Base-by-base conservation (phyloP, 345 rosid genomes). In the Corymbia maculata region DNA sequence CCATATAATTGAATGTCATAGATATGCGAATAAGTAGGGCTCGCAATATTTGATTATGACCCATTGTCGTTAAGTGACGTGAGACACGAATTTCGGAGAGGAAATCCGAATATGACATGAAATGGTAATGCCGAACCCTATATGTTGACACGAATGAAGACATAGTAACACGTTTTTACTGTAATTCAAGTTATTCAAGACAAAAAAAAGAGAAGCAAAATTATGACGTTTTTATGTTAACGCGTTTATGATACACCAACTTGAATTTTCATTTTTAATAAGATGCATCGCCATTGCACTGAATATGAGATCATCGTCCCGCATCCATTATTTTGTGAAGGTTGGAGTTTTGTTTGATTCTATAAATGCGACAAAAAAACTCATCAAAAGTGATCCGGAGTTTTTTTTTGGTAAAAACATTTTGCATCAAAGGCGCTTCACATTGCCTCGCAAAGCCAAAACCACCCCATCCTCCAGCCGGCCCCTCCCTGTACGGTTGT, bases 51-150 rank as follows among this genome's bases (percentile, higher is more conserved):
- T 32, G 2, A 13, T 32, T 30, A 32, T 44, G 17, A 66, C 79
- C 24, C 47, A 5, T 17, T 17, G 4, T 17, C 5, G 9, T 9
- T 45, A 70, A 9, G 17, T 36, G 82, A 4, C 17, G 82, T 2
- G 1, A 9, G 21, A 5, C 4, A 3, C 4, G 4, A 36, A 70
- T 70, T 17, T 17, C 17, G 13, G 26, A 68, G 82, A 11, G 45
- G 13, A 44, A 9, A 36, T 36, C 22, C 13, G 1, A 2, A 21
- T 36, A 36, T 17, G 80, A 36, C 26, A 9, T 7, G 14, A 17
- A 17, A 36, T 5, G 26, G 21, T 17, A 17, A 17, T 0, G 4
- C 6, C 32, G 0, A 11, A 70, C 36, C 82, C 47, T 70, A 21
- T 9, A 1, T 70, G 7, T 32, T 4, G 24, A 16, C 80, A 32